Evolutionary conservation across 169 alveolate genomes (phyloP), one percentile per base, ranked within the genome.

Genomic region (Plasmodium gonderi): DNA sequence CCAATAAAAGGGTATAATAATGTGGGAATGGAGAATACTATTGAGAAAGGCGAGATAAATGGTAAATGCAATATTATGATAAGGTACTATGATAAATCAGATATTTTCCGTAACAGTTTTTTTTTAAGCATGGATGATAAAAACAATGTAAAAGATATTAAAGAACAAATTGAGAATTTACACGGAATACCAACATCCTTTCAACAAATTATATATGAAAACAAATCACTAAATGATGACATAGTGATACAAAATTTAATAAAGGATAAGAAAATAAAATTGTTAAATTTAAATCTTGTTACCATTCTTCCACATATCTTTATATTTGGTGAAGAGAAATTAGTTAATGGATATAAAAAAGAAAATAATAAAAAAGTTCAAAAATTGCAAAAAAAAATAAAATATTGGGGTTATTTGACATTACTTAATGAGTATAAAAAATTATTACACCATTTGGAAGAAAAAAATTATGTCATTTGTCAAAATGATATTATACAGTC

Each of bases 171-270:
- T 47, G 93, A 89, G 72, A 17, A 38, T 7, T 7, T 67, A n/a
- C 47, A 89, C 49, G 93, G 93, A 38, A 89, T 89, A 44, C 93
- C 93, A 17, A 33, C 44, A 44, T 54, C 12, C 7, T 77, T 89
- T 11, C 93, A 89, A 45, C 81, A 89, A 64, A 40, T 89, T 64
- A 3, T 89, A 6, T 89, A 77, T 36, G 90, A 89, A 76, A 44
- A 47, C 8, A 76, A 89, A 76, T 2, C 36, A 17, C 38, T 89
- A 76, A 33, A 40, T 64, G 64, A 89, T 76, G 26, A 76, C 31
- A 9, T 89, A 65, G 36, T 49, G 26, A 77, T 89, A 9, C 14
- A 77, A 77, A 23, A 65, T 26, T 40, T 89, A 89, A 65, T 36
- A 11, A 77, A 89, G 36, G 93, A 54, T 6, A 89, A 76, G 20